Conservation (phyloP, 805 yeast genomes). For the Lachancea nothofagi region DNA sequence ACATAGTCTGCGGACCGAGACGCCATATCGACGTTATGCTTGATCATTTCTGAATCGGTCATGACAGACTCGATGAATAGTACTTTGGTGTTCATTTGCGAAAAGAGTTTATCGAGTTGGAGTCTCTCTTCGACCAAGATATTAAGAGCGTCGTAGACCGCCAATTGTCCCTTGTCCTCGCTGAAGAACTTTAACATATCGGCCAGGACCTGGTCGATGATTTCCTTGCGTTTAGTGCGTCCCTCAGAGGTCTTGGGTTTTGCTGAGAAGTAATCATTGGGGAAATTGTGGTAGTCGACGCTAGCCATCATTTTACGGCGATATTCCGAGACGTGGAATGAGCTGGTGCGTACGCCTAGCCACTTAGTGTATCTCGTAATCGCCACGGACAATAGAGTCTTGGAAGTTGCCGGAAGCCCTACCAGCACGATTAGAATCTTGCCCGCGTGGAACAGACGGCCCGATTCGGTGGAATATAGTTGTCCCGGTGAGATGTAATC, state of each 20-base stretch:
- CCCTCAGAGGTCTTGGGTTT: constrained; percentile 45
- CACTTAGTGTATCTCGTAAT: constrained; percentile 88
- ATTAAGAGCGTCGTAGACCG: constrained; percentile 92
- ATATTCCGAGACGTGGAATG: constrained; percentile 89
- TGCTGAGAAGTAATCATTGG: constrained; percentile 66
- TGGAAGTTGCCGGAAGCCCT: constrained; percentile 94
- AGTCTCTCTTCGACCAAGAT: constrained; percentile 66
- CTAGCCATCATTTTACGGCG: constrained; percentile 47
- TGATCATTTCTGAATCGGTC: constrained; percentile 62
- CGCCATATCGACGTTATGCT: constrained; percentile 78
- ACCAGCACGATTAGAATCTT: constrained; percentile 81
- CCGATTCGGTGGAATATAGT: constrained; percentile 85
- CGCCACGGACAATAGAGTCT: constrained; percentile 87
- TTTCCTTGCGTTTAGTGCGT: constrained; percentile 46
- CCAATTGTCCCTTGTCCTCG: constrained; percentile 84
- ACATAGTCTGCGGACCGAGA: constrained; percentile 80
- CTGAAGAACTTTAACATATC: constrained; percentile 71
- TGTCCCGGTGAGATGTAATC: constrained; percentile 85
- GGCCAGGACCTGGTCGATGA: constrained; percentile 56
- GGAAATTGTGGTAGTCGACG: constrained; percentile 38
- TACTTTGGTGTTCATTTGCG: constrained; percentile 59
- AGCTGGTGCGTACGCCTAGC: constrained; percentile 91
- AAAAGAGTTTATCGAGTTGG: constrained; percentile 50
- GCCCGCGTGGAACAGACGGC: constrained; percentile 93
- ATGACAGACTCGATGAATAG: constrained; percentile 84